Evolutionary conservation across 208 protist genomes (phyloP), one percentile per base, ranked within the genome.

Genomic region (Wallacemonas sp.): DNA sequence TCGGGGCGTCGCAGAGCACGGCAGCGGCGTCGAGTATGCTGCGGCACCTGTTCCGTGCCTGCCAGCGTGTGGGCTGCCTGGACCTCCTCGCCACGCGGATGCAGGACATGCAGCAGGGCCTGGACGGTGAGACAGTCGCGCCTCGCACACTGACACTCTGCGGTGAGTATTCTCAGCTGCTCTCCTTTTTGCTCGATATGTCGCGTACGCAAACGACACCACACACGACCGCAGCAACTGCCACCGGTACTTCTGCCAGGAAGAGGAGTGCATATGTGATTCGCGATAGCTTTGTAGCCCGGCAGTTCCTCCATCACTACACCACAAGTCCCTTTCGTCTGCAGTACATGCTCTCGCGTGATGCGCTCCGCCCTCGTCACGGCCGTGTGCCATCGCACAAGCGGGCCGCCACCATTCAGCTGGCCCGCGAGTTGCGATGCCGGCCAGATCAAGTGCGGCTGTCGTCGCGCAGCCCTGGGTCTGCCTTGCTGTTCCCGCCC

Each of bases 61-160:
- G 66, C 27, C 28, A 69, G 22, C 72, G 68, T n/a, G 55, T 62
- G 27, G 62, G 67, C 11, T 73, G 66, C 54, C 30, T 70, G 34
- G 19, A 12, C 2, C 19, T 65, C 28, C 62, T 78, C 19, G 27
- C 47, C 21, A 39, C 28, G 11, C 30, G 34, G n/a, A n/a, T n/a
- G n/a, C n/a, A n/a, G n/a, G n/a, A n/a, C n/a, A n/a, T n/a, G n/a
- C n/a, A n/a, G n/a, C n/a, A n/a, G n/a, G n/a, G n/a, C n/a, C n/a
- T n/a, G n/a, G n/a, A n/a, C n/a, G n/a, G n/a, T n/a, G n/a, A n/a
- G n/a, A n/a, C n/a, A n/a, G n/a, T n/a, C n/a, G n/a, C 1, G 22
- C 14, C 8, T n/a, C 44, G 42, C 47, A n/a, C 33, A 1, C 39
- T 22, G 60, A 34, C 22, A 17, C 31, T 68, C 42, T 55, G 56